These are phyloP conservation scores for Saccharomyces mikatae DNA, from an alignment of 805 yeast species.

Conservation along the genomic window DNA sequence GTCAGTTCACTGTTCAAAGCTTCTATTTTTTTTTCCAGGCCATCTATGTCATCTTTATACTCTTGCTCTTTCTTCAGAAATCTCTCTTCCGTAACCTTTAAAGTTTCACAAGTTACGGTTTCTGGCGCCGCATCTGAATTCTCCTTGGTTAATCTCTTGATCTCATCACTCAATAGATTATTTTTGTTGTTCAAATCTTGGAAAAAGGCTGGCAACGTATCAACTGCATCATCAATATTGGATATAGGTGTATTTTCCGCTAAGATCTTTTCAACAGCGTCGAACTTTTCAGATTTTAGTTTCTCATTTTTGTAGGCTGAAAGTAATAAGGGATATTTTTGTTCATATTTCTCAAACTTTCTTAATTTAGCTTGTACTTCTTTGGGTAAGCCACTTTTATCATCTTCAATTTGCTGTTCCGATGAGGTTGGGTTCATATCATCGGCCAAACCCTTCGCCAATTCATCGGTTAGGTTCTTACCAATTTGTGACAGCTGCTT, in stretches of 20 bases:
- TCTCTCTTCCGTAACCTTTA: not conserved
- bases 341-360: conserved; percentile 80
- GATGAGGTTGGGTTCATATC: conserved; percentile 16
- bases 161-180: conserved; percentile 54
- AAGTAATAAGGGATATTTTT: conserved; percentile 75
- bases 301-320: conserved; percentile 83
- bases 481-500: conserved; percentile 53
- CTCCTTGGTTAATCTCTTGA: conserved; percentile 37
- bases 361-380: conserved; percentile 54
- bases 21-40: conserved; percentile 1
- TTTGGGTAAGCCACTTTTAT: conserved; percentile 43
- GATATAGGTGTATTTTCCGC: conserved; percentile 76
- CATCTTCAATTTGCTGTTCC: conserved; percentile 11
- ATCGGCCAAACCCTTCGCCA: conserved; percentile 37
- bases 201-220: conserved; percentile 60
- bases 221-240: conserved; percentile 64
- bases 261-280: conserved; percentile 57
- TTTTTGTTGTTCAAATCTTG: conserved; percentile 53
- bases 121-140: conserved; percentile 8
- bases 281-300: conserved; percentile 51
- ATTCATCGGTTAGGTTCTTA: conserved; percentile 56
- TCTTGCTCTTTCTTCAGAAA: conserved; percentile 13
- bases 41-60: conserved; percentile 1
- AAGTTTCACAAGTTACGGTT: not conserved
- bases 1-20: conserved; percentile 1